Evolutionary conservation across 495 filamentous ascomycete species (phyloP).

Genomic region (Neurospora sp.): DNA sequence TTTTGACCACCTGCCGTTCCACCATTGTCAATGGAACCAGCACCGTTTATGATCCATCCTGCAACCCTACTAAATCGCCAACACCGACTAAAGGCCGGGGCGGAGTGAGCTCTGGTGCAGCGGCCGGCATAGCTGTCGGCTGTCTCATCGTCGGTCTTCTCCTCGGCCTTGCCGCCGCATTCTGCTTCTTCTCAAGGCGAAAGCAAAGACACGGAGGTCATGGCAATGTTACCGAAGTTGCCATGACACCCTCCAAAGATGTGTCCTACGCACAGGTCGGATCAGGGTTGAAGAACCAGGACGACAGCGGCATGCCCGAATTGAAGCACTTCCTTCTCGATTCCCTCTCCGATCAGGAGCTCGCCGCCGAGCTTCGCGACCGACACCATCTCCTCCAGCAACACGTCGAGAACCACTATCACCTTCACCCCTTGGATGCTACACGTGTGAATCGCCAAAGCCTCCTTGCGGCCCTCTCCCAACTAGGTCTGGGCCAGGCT

Average conservation of each 20-base stretch:
- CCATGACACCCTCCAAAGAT: neutral
- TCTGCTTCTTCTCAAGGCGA: conserved; percentile 9
- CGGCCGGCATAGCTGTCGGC: conserved; percentile 19
- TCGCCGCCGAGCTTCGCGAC: conserved; percentile 18
- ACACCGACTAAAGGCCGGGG: neutral
- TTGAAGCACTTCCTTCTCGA: conserved; percentile 22
- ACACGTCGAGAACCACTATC: conserved; percentile 28
- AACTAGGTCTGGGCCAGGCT: conserved; percentile 17
- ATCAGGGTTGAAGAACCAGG: neutral
- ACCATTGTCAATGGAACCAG: neutral
- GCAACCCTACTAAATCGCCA: neutral
- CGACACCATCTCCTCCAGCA: conserved; percentile 19
- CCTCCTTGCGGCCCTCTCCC: conserved; percentile 12
- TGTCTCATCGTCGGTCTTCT: conserved; percentile 19
- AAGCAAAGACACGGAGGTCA: neutral
- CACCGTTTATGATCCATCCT: neutral
- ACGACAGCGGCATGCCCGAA: neutral
- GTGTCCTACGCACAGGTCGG: neutral
- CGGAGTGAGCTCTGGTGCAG: conserved; percentile 3
- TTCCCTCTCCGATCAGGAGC: conserved; percentile 18
- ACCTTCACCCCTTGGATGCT: conserved; percentile 15
- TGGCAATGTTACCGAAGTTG: neutral
- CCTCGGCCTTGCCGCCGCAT: conserved; percentile 11
- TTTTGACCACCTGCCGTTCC: neutral
- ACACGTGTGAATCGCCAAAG: neutral